Percentiles rank a stretch among this genome's conserved stretches.
These are phyloP conservation scores for Metschnikowia proteae DNA, from an alignment of 805 yeast species.

Conservation along the genomic window DNA sequence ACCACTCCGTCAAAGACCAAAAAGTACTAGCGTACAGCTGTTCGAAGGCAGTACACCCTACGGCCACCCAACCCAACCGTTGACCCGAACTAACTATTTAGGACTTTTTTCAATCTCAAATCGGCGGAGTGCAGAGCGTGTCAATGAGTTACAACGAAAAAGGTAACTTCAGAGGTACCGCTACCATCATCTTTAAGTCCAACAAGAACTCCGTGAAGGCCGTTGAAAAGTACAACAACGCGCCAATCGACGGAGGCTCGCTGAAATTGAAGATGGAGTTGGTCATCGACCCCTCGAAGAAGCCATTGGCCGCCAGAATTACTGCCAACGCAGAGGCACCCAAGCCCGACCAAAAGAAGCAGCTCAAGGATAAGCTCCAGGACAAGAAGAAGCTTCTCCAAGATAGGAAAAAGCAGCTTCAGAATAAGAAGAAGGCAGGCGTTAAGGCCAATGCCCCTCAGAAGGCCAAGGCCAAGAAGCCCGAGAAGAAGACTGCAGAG, in stretches of 20 bases:
- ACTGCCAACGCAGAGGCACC: conserved; percentile 40
- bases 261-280: conserved; percentile 73
- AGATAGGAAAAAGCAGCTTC: conserved; percentile 27
- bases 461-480: conserved; percentile 35
- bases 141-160: conserved; percentile 75
- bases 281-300: conserved; percentile 78
- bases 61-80: background rate
- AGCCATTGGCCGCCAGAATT: conserved; percentile 73
- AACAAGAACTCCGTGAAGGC: conserved; percentile 72
- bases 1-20: background rate
- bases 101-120: conserved; percentile 85
- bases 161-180: conserved; percentile 90
- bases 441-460: conserved; percentile 35
- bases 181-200: conserved; percentile 74
- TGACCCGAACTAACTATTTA: conserved; percentile 36
- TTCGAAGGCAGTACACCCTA: background rate
- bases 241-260: conserved; percentile 88
- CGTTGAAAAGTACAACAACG: conserved; percentile 81
- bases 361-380: conserved; percentile 22
- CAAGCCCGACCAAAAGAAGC: conserved; percentile 24
- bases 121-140: conserved; percentile 79
- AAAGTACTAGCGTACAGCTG: too few species aligned
- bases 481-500: conserved; percentile 70
- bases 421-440: conserved; percentile 30
- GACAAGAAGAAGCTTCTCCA: conserved; percentile 13